Evolutionary conservation across 148 eudicot genomes (phyloP).

Genomic region (Cornus controversa): DNA sequence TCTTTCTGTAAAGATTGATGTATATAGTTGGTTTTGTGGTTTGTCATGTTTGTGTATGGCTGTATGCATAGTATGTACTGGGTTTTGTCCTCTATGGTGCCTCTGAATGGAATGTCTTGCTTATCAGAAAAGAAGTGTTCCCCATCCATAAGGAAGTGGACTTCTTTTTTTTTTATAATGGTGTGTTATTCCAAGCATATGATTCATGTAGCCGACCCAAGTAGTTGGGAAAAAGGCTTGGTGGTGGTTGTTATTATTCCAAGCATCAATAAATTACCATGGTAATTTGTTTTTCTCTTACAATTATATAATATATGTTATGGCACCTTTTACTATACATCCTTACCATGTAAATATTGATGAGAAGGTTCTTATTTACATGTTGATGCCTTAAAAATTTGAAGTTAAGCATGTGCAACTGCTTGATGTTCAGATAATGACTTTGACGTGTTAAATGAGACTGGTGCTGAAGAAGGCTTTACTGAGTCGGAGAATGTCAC

Average conservation of each 20-base stretch:
- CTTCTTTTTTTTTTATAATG: background rate
- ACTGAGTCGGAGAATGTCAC: constrained; percentile 23
- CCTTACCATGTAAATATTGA: background rate
- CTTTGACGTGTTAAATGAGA: constrained; percentile 15
- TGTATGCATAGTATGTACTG: too few relatives aligned
- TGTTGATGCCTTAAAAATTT: background rate
- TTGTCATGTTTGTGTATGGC: too few relatives aligned
- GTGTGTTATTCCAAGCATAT: background rate
- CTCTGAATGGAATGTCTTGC: too few relatives aligned
- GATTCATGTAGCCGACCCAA: too few relatives aligned
- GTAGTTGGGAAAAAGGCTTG: too few relatives aligned
- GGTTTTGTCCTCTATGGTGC: too few relatives aligned
- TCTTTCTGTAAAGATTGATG: background rate
- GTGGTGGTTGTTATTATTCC: too few relatives aligned
- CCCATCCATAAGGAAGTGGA: background rate
- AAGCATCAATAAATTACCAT: background rate
- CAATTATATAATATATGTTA: background rate
- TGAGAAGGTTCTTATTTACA: background rate
- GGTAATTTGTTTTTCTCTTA: background rate
- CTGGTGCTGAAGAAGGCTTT: constrained; percentile 15
- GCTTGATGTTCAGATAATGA: constrained; percentile 37
- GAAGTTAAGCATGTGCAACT: constrained; percentile 15
- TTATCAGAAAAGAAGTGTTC: background rate
- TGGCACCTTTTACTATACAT: background rate
- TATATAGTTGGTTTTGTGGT: too few relatives aligned